Evolutionary conservation across 2,329 filamentous ascomycete genomes (phyloP).

Genomic region (Diaporthe destruens): DNA sequence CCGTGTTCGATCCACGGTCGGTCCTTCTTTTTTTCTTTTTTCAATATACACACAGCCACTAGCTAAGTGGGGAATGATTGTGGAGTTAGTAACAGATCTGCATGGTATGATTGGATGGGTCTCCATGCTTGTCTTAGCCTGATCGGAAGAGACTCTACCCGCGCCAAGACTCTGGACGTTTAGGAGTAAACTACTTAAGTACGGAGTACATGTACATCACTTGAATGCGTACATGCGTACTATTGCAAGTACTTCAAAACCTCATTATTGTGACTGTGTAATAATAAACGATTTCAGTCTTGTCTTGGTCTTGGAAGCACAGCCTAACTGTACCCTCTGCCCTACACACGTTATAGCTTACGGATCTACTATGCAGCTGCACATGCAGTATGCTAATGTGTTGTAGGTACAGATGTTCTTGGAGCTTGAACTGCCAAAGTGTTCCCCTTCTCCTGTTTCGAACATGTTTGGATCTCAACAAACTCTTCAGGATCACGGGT

Average conservation of each 20-base stretch:
- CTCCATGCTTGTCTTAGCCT: not conserved
- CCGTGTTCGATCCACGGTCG: not conserved
- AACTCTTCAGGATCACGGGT: not conserved
- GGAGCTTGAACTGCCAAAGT: not conserved
- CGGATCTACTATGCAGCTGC: not conserved
- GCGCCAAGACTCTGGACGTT: conserved; percentile 13
- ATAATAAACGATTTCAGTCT: not conserved
- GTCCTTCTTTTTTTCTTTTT: not conserved
- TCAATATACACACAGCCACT: not conserved
- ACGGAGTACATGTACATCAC: too few relatives aligned
- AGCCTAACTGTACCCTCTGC: too few relatives aligned
- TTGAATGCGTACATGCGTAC: not conserved
- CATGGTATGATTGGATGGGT: not conserved
- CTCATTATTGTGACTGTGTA: not conserved
- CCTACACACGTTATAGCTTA: too few relatives aligned
- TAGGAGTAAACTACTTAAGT: not conserved
- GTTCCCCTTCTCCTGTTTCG: conserved; percentile 2
- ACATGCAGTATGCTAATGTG: not conserved
- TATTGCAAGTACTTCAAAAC: too few relatives aligned
- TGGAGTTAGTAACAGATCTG: not conserved
- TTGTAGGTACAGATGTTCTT: not conserved
- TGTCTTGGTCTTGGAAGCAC: too few relatives aligned
- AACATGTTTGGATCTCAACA: conserved; percentile 4
- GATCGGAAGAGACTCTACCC: conserved; percentile 6
- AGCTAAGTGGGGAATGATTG: not conserved